These are phyloP conservation scores for Cyclocybe cylindracea DNA, from an alignment of 768 basidiomycete species.

Conservation along the genomic window DNA sequence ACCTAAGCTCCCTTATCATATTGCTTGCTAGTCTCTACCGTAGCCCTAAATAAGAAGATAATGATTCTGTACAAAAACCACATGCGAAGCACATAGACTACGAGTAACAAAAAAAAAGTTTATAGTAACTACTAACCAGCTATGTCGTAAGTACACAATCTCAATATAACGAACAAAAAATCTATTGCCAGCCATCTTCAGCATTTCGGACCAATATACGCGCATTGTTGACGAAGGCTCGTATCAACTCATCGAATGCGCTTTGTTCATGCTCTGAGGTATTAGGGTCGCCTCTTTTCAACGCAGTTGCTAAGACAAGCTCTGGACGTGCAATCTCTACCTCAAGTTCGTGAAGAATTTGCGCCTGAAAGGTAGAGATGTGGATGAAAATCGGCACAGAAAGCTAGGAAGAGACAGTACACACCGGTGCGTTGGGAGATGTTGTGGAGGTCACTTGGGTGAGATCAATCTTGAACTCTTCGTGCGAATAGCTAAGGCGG, in stretches of 20 bases:
- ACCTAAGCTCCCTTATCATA: slow-evolving; percentile 1
- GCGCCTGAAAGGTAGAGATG: slow-evolving; percentile 37
- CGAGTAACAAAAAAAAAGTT: too few species aligned
- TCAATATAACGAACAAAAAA: neutral
- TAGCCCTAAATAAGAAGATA: too few species aligned
- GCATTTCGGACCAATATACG: slow-evolving; percentile 83
- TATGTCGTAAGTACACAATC: too few species aligned
- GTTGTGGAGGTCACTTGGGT: slow-evolving; percentile 80
- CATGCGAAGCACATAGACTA: too few species aligned
- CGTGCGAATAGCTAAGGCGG: slow-evolving; percentile 90
- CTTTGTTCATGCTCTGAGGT: slow-evolving; percentile 63
- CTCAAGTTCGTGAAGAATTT: slow-evolving; percentile 84
- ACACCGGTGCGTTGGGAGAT: slow-evolving; percentile 50
- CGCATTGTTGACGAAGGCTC: slow-evolving; percentile 91
- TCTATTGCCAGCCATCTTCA: slow-evolving; percentile 25
- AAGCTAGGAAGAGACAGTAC: slow-evolving; percentile 17
- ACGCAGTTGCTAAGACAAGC: slow-evolving; percentile 69
- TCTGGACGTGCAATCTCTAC: slow-evolving; percentile 79
- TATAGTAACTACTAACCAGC: too few species aligned
- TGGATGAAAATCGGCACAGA: neutral
- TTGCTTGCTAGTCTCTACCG: too few species aligned
- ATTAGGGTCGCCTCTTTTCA: slow-evolving; percentile 63
- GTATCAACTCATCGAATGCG: slow-evolving; percentile 89
- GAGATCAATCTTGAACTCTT: slow-evolving; percentile 90
- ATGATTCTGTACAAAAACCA: too few species aligned